These are phyloP conservation scores for Camelina neglecta DNA, from an alignment of 345 rosid species.

Conservation along the genomic window DNA sequence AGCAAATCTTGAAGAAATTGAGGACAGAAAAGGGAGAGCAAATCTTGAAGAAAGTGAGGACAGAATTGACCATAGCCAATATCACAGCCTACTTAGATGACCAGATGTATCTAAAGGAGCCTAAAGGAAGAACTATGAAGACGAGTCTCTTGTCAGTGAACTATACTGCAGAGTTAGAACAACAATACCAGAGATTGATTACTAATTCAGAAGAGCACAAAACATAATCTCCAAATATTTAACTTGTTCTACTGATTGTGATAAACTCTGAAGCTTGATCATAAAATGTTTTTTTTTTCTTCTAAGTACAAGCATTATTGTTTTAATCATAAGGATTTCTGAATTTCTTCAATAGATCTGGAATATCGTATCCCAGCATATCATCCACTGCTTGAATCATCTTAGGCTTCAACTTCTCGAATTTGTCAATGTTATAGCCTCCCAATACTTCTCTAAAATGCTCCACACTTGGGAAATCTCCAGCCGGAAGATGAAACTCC, in stretches of 20 bases:
- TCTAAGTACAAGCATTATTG: not conserved
- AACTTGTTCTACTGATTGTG: not conserved
- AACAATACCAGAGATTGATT: slow-evolving; percentile 33
- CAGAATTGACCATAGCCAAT: slow-evolving; percentile 47
- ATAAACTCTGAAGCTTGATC: not conserved
- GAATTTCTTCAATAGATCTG: slow-evolving; percentile 82
- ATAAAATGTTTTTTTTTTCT: not conserved
- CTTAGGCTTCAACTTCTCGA: slow-evolving; percentile 86
- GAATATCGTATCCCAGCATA: slow-evolving; percentile 90
- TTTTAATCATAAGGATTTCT: slow-evolving; percentile 75
- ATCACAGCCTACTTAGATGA: slow-evolving; percentile 57
- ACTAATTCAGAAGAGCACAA: not conserved
- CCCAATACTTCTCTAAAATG: slow-evolving; percentile 74
- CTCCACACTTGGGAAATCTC: slow-evolving; percentile 85
- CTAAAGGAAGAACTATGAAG: slow-evolving; percentile 65
- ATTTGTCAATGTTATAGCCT: slow-evolving; percentile 75
- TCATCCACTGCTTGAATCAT: slow-evolving; percentile 89
- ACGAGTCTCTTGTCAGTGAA: slow-evolving; percentile 48
- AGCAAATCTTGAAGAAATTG: slow-evolving; percentile 61
- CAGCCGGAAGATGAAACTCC: slow-evolving; percentile 78
- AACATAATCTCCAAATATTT: not conserved
- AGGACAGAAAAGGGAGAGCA: slow-evolving; percentile 36
- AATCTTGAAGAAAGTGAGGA: slow-evolving; percentile 26
- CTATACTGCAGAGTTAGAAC: slow-evolving; percentile 45
- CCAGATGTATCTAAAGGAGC: slow-evolving; percentile 58